These are phyloP conservation scores for Auricularia heimuer DNA, from an alignment of 768 basidiomycete species.

Conservation along the genomic window DNA sequence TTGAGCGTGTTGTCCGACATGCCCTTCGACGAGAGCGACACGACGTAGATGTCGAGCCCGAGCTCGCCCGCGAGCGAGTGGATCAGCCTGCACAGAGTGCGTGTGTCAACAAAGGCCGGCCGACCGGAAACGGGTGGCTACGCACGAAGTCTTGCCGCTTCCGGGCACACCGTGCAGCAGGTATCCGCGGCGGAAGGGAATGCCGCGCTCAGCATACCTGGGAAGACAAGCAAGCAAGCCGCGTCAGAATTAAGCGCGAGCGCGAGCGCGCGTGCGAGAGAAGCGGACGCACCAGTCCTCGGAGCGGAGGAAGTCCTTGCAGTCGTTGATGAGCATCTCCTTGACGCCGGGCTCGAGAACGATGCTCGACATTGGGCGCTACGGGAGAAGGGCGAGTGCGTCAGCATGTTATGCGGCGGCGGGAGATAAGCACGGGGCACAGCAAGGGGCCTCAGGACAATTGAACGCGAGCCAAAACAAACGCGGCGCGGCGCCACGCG, in stretches of 20 bases:
- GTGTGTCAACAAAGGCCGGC: slow-evolving; percentile 39
- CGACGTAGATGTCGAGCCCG: slow-evolving; percentile 83
- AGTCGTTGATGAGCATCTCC: slow-evolving; percentile 82
- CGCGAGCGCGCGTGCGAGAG: slow-evolving; percentile 6
- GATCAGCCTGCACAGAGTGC: slow-evolving; percentile 10
- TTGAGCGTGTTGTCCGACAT: slow-evolving; percentile 88
- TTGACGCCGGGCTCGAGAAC: slow-evolving; percentile 83
- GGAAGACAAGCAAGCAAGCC: slow-evolving; percentile 1
- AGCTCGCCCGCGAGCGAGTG: slow-evolving; percentile 44
- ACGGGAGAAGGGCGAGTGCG: neutral
- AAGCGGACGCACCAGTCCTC: slow-evolving; percentile 66
- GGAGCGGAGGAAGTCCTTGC: slow-evolving; percentile 73
- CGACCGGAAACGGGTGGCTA: slow-evolving; percentile 16
- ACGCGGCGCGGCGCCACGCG: neutral
- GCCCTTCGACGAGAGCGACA: slow-evolving; percentile 79
- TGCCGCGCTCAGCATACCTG: slow-evolving; percentile 88
- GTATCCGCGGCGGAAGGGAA: slow-evolving; percentile 82
- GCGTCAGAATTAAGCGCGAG: neutral
- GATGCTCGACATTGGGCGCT: slow-evolving; percentile 82
- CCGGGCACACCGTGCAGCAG: slow-evolving; percentile 78
- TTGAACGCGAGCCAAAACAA: neutral
- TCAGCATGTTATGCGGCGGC: neutral
- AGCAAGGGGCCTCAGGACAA: neutral
- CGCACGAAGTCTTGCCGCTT: slow-evolving; percentile 26
- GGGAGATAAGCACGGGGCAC: neutral